Conservation (phyloP, 441 rosid genomes). For the Erodium trifolium region DNA sequence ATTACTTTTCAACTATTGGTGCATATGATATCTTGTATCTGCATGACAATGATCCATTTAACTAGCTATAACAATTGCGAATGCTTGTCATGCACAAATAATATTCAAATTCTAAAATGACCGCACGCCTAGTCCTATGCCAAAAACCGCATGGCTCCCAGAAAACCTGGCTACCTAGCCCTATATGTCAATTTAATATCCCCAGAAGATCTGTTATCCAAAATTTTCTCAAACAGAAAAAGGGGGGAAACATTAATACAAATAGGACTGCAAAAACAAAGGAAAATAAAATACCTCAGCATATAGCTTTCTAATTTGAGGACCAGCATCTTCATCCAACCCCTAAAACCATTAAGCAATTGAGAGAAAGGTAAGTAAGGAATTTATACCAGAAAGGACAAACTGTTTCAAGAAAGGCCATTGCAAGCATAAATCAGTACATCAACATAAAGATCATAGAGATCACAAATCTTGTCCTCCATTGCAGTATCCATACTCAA, state of each 20-base stretch:
- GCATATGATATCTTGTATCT: no score
- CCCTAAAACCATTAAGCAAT: no score
- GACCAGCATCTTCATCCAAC: no score
- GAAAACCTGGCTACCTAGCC: no score
- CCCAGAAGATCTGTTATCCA: slow-evolving; percentile 1
- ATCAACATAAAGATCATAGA: slow-evolving; percentile 88
- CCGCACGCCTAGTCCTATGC: no score
- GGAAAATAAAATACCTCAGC: slow-evolving; percentile 51
- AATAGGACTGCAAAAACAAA: slow-evolving; percentile 9
- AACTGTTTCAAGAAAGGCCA: slow-evolving; percentile 4
- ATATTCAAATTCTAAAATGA: no score
- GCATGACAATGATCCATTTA: no score
- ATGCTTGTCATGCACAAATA: no score
- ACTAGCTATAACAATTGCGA: no score
- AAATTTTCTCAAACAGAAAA: not conserved
- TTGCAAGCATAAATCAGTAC: slow-evolving; percentile 35
- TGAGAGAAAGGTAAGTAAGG: not conserved
- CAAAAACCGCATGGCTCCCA: no score
- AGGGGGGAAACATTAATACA: slow-evolving; percentile 8
- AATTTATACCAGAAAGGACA: not conserved
- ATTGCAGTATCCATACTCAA: slow-evolving; percentile 57
- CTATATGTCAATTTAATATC: no score
- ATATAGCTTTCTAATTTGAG: slow-evolving; percentile 60
- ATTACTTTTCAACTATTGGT: no score
- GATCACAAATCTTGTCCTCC: slow-evolving; percentile 92